Evolutionary conservation across 129 eudicot genomes (phyloP).

Genomic region (Artemisia argyi): DNA sequence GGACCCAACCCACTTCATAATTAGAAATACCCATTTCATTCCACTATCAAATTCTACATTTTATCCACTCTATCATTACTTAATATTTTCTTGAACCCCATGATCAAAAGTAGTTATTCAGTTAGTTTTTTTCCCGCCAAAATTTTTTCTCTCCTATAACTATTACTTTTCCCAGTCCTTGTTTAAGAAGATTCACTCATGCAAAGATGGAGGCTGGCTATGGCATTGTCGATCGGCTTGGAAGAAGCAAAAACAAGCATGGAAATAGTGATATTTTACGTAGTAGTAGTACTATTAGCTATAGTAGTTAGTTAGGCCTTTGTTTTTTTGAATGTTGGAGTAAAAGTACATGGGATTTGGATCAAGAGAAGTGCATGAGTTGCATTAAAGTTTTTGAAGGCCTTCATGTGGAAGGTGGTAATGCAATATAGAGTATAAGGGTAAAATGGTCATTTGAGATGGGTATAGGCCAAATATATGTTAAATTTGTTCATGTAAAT

Average conservation of each 20-base stretch:
- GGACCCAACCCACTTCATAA: slow-evolving; percentile 98
- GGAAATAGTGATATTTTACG: slow-evolving; percentile 8
- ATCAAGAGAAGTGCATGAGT: slow-evolving; percentile 26
- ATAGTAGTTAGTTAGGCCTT: slow-evolving; percentile 21
- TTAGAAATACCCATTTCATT: slow-evolving; percentile 31
- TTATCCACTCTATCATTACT: neutral
- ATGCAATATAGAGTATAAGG: slow-evolving; percentile 15
- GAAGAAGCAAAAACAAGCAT: slow-evolving; percentile 15
- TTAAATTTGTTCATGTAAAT: slow-evolving; percentile 24
- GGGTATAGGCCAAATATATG: slow-evolving; percentile 21
- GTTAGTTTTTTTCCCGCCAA: slow-evolving; percentile 8
- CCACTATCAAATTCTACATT: slow-evolving; percentile 18
- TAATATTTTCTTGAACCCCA: slow-evolving; percentile 29
- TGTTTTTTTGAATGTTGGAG: slow-evolving; percentile 14
- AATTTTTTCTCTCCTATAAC: neutral
- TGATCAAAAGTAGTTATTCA: slow-evolving; percentile 19
- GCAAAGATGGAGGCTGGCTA: slow-evolving; percentile 1
- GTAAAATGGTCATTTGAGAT: slow-evolving; percentile 26
- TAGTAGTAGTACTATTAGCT: slow-evolving; percentile 1
- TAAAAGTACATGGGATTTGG: slow-evolving; percentile 3
- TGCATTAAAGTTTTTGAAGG: slow-evolving; percentile 35
- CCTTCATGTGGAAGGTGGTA: slow-evolving; percentile 30
- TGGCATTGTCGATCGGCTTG: slow-evolving; percentile 1
- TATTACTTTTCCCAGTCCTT: slow-evolving; percentile 4
- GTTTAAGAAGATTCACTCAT: slow-evolving; percentile 6